Base-by-base conservation (phyloP, 1,139 yeast genomes). In the Trichomonascaceae sp. region DNA sequence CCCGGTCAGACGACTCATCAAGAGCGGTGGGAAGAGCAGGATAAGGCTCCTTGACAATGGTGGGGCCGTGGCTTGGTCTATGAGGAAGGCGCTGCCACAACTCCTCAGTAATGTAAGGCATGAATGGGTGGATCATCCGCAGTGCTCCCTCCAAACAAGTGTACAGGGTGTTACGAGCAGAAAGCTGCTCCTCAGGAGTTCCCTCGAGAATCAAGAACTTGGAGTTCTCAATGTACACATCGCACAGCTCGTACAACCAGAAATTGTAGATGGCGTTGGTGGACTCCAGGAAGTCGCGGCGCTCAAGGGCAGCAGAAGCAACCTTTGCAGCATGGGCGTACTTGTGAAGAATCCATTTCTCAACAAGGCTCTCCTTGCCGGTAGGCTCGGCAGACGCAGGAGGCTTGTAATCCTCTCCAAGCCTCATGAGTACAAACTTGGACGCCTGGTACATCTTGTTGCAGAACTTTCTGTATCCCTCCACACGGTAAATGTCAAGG, bases 401-500 rank as follows among this genome's bases (percentile, higher is more conserved):
- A 38, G 97, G 96, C 38, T 62, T 60, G 60, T 82, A 89, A 57
- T 78, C 93, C 17, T 72, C 78, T 38, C 97, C 98, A 45, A 89
- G 70, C 60, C 92, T 77, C 74, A 92, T 78, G 60, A 89, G 68
- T 28, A 85, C 98, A 55, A 89, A 89, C 65, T 89, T 89, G 44
- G 98, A 87, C 38, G 98, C 98, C 66, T 89, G 98, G 69, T 84
- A 89, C 51, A 89, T 89, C 75, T 89, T 89, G 75, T 89, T 89
- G 71, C 98, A 87, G 80, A 89, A 89, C 71, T 89, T 89, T 65
- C 98, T 75, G 76, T 89, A 89, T 53, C 98, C 98, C 59, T 92
- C 98, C 47, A 89, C 95, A 66, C 98, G 81, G 59, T 85, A 68
- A 51, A 89, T 85, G 57, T 89, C 97, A 58, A 89, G 72, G 64